Evolutionary conservation across 306 rosid species (phyloP).

Genomic region (Begonia peltatifolia): DNA sequence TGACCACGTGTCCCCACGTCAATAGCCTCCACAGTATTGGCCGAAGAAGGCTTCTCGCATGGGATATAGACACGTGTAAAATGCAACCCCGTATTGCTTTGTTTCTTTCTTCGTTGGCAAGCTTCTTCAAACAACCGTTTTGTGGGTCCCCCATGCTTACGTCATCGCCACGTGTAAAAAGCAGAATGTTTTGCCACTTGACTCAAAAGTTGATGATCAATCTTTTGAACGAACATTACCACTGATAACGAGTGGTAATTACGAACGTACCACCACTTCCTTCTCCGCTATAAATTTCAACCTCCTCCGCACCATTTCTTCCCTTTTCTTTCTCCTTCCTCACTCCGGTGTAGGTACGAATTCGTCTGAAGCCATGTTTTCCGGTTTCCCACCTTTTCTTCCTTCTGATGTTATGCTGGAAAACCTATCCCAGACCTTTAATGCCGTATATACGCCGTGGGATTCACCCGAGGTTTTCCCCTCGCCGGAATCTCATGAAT

Average conservation of each 20-base stretch:
- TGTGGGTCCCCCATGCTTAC: constrained; percentile 21
- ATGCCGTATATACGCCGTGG: constrained; percentile 35
- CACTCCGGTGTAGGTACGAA: constrained; percentile 9
- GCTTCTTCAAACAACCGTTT: constrained; percentile 23
- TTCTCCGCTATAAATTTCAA: constrained; percentile 25
- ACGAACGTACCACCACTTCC: neutral
- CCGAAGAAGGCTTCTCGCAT: neutral
- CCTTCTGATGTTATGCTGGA: constrained; percentile 25
- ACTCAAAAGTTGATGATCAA: neutral
- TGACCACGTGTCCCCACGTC: constrained; percentile 3
- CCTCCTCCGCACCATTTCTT: constrained; percentile 41
- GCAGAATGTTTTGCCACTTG: constrained; percentile 7
- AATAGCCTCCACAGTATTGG: constrained; percentile 18
- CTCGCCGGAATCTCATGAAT: constrained; percentile 10
- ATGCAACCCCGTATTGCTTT: constrained; percentile 16
- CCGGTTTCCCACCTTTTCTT: constrained; percentile 22
- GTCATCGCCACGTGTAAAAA: constrained; percentile 31
- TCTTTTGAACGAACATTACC: constrained; percentile 18
- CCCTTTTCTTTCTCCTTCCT: constrained; percentile 66
- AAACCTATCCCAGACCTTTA: constrained; percentile 30
- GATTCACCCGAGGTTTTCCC: constrained; percentile 24
- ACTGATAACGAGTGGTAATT: neutral
- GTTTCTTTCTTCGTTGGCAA: constrained; percentile 62
- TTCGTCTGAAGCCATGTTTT: constrained; percentile 34
- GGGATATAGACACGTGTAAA: neutral